phyloP scores from a whole-genome alignment of 2,329 filamentous ascomycete species.

The Botryotinia globosa region DNA sequence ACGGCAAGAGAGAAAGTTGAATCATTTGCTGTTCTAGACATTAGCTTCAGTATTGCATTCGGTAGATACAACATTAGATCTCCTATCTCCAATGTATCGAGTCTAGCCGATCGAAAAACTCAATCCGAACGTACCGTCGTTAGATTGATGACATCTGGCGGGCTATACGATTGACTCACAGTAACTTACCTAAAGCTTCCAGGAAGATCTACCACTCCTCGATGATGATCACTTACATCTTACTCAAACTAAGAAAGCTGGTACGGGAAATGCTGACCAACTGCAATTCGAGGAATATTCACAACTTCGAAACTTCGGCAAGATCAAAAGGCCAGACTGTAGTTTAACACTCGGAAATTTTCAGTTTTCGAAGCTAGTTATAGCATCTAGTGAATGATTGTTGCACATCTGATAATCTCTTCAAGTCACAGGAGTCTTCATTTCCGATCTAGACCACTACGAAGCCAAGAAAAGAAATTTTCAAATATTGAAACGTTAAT shows the following conservation, averaged over 20 bases:
- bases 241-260: neutral
- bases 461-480: neutral
- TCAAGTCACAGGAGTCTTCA: too few relatives aligned
- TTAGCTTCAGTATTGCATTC: neutral
- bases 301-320: neutral
- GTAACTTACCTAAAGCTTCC: neutral
- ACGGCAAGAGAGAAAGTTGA: neutral
- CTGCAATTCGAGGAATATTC: neutral
- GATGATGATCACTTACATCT: neutral
- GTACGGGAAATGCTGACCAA: neutral
- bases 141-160: too few relatives aligned
- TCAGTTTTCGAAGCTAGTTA: neutral
- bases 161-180: too few relatives aligned
- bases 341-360: neutral
- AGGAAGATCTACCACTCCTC: neutral
- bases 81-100: neutral
- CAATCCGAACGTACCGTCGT: neutral
- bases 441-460: neutral
- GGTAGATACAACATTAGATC: neutral
- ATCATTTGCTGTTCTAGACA: neutral
- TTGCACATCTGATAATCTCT: neutral
- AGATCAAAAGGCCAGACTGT: neutral
- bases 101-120: neutral
- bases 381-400: neutral
- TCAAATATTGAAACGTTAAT: neutral